Evolutionary conservation across 345 rosid species (phyloP).

Genomic region (Euphorbia tirucalli): DNA sequence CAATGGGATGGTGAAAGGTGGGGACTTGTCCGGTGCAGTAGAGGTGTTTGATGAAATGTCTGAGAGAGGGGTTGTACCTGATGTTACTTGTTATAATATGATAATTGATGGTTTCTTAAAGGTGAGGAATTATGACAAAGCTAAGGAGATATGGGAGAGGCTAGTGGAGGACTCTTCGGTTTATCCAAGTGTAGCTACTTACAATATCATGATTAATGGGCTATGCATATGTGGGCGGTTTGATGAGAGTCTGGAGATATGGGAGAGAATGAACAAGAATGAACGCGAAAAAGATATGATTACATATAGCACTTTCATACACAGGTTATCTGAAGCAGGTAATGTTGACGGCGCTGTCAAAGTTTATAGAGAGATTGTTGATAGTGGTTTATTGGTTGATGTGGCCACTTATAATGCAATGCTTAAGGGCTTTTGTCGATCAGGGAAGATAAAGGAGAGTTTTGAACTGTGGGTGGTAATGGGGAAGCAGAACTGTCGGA

Average conservation of each 20-base stretch:
- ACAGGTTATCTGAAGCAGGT: slow-evolving; percentile 61
- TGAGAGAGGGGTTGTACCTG: slow-evolving; percentile 46
- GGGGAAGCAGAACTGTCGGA: slow-evolving; percentile 57
- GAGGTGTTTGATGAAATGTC: slow-evolving; percentile 84
- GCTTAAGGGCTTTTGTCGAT: slow-evolving; percentile 68
- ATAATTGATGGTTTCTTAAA: slow-evolving; percentile 71
- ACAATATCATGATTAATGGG: slow-evolving; percentile 82
- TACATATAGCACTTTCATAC: slow-evolving; percentile 68
- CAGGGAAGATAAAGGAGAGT: slow-evolving; percentile 58
- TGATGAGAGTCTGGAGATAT: slow-evolving; percentile 63
- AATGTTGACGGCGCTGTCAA: slow-evolving; percentile 62
- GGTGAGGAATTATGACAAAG: slow-evolving; percentile 45
- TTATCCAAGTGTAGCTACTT: slow-evolving; percentile 73
- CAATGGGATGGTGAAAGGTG: slow-evolving; percentile 46
- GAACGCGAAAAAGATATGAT: slow-evolving; percentile 58
- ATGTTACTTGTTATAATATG: slow-evolving; percentile 70
- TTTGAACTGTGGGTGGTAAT: slow-evolving; percentile 73
- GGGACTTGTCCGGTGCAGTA: slow-evolving; percentile 50
- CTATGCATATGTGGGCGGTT: slow-evolving; percentile 67
- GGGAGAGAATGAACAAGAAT: slow-evolving; percentile 76
- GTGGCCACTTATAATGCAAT: slow-evolving; percentile 71
- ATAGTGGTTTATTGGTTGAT: slow-evolving; percentile 49
- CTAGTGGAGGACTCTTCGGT: slow-evolving; percentile 44
- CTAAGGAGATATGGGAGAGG: slow-evolving; percentile 60
- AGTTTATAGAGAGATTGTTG: slow-evolving; percentile 61